Base-by-base conservation (phyloP, 1,284 basidiomycete genomes). In the Golubevia pallescens region DNA sequence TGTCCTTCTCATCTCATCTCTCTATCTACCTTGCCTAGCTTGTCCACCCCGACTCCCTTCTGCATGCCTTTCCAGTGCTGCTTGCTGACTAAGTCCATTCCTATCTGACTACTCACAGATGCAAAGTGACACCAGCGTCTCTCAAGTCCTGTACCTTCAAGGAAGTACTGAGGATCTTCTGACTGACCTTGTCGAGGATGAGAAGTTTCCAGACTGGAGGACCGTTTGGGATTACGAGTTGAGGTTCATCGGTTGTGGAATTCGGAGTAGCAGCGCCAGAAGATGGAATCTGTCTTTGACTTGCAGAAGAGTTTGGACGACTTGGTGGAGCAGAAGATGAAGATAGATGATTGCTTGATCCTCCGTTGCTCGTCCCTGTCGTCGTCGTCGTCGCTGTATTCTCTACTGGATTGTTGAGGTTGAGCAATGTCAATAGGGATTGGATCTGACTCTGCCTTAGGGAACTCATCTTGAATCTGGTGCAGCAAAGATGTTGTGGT, bases 101-200 rank as follows among this genome's bases (percentile, higher is more conserved):
- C n/a, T n/a, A n/a, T n/a, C n/a, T n/a, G n/a, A n/a, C n/a, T n/a
- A n/a, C 90, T 80, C 86, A 94, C 95, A 98, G 94, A 87, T 99
- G 97, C 63, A 99, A 88, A 3, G 96, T 99, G 56, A 99, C 94
- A 34, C 97, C 97, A 62, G 94, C 93, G 81, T 98, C 95, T 61
- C 97, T 90, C 68, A 99, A 88, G 86, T 99, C 97, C 86, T 97
- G 95, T 0, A 99, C 97, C 63, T 95, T 90, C 74, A 99, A 87
- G 16, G 94, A 93, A 0, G 97, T 98, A 8, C 96, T 95, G 34
- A 99, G 89, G 34, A 99, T 92, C 85, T 99, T 96, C 86, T 98
- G 97, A 60, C 94, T 96, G 72, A 92, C 90, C 82, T 96, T 93
- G 86, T 99, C 97, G 69, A 99, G 88, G 0, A 99, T 91, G 6